Percentiles rank a stretch among this genome's conserved stretches.
Evolutionary conservation across 371 early-diverging fungal species (phyloP).

Genomic region (Sanchytrium tribonematis): DNA sequence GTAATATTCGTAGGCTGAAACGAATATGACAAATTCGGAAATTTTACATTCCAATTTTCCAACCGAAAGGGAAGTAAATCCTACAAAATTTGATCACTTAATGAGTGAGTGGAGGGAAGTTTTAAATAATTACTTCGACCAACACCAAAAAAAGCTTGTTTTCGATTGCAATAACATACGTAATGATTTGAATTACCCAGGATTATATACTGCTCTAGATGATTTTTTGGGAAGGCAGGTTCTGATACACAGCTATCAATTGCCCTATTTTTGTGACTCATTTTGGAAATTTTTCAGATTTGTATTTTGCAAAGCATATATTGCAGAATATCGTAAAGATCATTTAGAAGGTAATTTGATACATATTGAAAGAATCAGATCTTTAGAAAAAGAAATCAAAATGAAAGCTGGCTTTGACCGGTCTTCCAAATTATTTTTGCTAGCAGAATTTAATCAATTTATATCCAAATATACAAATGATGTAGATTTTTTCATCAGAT

Average conservation of each 20-base stretch:
- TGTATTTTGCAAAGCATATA: not conserved
- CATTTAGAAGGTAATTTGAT: not conserved
- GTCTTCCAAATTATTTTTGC: not conserved
- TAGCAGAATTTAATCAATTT: not conserved
- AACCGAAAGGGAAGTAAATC: not conserved
- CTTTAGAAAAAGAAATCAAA: not conserved
- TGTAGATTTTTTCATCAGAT: not conserved
- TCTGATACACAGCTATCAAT: not conserved
- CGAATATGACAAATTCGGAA: not conserved
- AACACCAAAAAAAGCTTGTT: not conserved
- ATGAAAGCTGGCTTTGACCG: too few relatives aligned
- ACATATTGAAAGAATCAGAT: not conserved
- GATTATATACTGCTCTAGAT: not conserved
- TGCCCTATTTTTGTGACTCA: not conserved
- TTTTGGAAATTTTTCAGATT: not conserved
- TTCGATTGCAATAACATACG: not conserved
- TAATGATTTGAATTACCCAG: not conserved
- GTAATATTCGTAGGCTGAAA: too few relatives aligned
- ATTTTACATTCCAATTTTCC: not conserved
- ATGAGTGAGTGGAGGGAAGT: not conserved
- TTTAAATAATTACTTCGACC: not conserved
- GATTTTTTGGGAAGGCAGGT: not conserved
- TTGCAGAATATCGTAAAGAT: not conserved
- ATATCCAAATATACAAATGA: not conserved
- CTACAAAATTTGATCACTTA: not conserved